Evolutionary conservation across 371 early-diverging fungal species (phyloP).

Genomic region (Syncephalastrum racemosum): DNA sequence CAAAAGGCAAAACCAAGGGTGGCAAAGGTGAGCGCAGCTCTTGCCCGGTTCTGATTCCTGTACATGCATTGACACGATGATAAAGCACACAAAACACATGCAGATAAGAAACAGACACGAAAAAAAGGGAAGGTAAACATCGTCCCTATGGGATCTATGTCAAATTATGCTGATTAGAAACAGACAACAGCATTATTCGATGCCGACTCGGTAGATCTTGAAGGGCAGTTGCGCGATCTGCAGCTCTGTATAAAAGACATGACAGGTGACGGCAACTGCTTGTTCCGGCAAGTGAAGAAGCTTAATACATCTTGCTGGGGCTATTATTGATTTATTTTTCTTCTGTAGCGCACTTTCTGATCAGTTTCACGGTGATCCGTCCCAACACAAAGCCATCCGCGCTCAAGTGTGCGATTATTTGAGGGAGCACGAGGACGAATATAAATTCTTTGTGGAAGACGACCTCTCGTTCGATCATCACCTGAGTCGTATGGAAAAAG

Average conservation of each 20-base stretch:
- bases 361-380: constrained; percentile 65
- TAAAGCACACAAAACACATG: too few relatives aligned
- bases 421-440: constrained; percentile 60
- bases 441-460: constrained; percentile 73
- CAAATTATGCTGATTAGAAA: too few relatives aligned
- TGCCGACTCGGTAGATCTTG: constrained; percentile 12
- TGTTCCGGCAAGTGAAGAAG: constrained; percentile 56
- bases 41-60: too few relatives aligned
- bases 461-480: constrained; percentile 66
- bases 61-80: too few relatives aligned
- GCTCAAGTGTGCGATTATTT: constrained; percentile 68
- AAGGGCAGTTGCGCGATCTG: constrained; percentile 35
- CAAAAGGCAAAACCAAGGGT: too few relatives aligned
- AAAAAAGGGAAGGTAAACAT: too few relatives aligned
- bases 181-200: too few relatives aligned
- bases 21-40: too few relatives aligned
- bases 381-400: constrained; percentile 58
- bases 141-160: too few relatives aligned
- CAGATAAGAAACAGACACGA: too few relatives aligned
- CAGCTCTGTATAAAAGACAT: constrained; percentile 71
- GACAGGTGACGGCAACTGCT: constrained; percentile 85
- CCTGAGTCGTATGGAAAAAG: constrained; percentile 66
- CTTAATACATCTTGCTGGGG: too few relatives aligned
- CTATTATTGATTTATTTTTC: constrained; percentile 1
- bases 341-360: constrained; percentile 65